These are phyloP conservation scores for Trypethelium eluteriae DNA, from an alignment of 495 filamentous ascomycete genomes.

Conservation along the genomic window DNA sequence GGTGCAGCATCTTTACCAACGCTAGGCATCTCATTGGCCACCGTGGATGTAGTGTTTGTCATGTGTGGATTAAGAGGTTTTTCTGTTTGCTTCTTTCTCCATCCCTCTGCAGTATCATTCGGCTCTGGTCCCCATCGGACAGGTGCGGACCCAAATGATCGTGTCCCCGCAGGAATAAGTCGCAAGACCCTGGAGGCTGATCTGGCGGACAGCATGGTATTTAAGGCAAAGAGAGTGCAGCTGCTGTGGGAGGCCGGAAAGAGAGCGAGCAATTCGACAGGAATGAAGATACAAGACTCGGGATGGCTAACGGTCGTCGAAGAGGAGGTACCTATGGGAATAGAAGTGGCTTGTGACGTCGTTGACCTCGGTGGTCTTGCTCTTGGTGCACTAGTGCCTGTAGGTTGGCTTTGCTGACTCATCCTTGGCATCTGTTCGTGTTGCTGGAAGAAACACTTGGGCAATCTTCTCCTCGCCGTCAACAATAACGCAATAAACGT, in stretches of 20 bases:
- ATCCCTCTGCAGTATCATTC: slow-evolving; percentile 40
- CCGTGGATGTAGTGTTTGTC: slow-evolving; percentile 57
- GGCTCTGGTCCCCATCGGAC: slow-evolving; percentile 31
- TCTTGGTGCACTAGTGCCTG: no score
- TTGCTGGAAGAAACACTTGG: neutral
- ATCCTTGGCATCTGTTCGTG: neutral
- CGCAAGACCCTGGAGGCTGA: slow-evolving; percentile 31
- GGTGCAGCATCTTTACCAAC: slow-evolving; percentile 50
- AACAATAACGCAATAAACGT: neutral
- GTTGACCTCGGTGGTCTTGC: neutral
- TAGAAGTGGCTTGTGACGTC: neutral
- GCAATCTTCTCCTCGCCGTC: neutral
- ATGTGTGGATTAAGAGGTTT: slow-evolving; percentile 55
- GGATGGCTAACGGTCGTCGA: neutral
- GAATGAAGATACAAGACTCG: no score
- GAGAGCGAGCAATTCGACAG: neutral
- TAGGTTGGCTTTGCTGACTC: neutral
- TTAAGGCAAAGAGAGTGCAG: neutral
- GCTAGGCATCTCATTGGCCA: slow-evolving; percentile 54
- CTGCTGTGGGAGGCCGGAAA: neutral
- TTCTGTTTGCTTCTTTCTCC: slow-evolving; percentile 47
- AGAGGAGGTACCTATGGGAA: neutral
- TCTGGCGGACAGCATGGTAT: slow-evolving; percentile 38
- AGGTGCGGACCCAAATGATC: slow-evolving; percentile 37
- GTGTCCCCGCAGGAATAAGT: slow-evolving; percentile 22